Base-by-base conservation (phyloP, 2,329 filamentous ascomycete species). In the Cladosporium sp. region DNA sequence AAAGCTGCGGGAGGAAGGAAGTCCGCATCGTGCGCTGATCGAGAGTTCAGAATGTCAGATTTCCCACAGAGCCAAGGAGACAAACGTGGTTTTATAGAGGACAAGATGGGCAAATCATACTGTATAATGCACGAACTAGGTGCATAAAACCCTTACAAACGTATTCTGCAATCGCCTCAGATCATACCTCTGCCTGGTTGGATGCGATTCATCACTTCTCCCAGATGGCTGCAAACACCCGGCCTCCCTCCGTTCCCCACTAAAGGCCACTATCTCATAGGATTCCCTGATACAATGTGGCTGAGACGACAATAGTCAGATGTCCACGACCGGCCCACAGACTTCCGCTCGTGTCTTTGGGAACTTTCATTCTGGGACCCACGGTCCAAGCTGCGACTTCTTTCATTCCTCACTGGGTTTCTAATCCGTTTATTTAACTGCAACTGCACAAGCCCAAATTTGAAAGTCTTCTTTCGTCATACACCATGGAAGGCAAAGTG, bases 401-500 rank as follows among this genome's bases (percentile, higher is more conserved):
- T 30, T 30, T 30, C 12, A 30, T 30, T 12, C 27, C 27, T 30
- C 27, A 30, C 27, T 30, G 27, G 12, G 27, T 30, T 30, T 30
- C 27, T 7, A 30, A 30, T 30, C 12, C 27, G 12, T 30, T 30
- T 30, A 30, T 30, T 30, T 12, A 30, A 30, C 27, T 30, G 27
- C 27, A 12, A 30, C 27, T 30, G 27, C 27, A 7, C 27, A 30
- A 30, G 27, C 27, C 27, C 7, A 30, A 30, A 30, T 30, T 30
- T 30, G 27, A 30, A 30, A 30, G 27, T 12, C 27, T 30, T 30
- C 27, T 30, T 30, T 30, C 27, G 27, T 30, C 27, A 30, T 30
- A 32, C 7, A 32, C n/a, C 3, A 40, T 40, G 37, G 5, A 40
- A 40, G 61, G 62, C 53, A 77, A 73, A 59, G 68, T 76, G 20